phyloP scores from a whole-genome alignment of 768 basidiomycete genomes.

The Agaricus blazei region DNA sequence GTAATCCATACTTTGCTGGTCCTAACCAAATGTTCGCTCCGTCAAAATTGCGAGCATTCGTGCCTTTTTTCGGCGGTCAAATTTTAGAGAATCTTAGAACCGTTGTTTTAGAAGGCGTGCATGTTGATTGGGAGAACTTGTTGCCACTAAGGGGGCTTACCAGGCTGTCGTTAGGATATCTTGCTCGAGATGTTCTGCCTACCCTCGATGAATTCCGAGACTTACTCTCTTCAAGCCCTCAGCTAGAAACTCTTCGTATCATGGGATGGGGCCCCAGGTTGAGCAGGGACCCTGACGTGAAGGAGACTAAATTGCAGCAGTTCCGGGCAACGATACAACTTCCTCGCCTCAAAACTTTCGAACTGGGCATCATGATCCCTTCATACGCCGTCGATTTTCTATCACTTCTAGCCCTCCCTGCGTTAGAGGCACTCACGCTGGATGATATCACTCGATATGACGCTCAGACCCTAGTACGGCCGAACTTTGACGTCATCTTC shows the following conservation, averaged over 20 bases:
- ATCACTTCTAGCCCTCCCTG: constrained; percentile 26
- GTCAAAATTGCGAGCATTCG: constrained; percentile 26
- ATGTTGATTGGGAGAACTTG: constrained; percentile 46
- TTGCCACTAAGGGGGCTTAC: constrained; percentile 35
- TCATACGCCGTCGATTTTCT: constrained; percentile 20
- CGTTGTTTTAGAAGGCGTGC: constrained; percentile 50
- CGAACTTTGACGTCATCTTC: not conserved
- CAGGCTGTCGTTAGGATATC: constrained; percentile 49
- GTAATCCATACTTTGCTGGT: constrained; percentile 52
- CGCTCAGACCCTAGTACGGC: not conserved
- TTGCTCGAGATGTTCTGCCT: constrained; percentile 53
- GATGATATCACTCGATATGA: constrained; percentile 38
- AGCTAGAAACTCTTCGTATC: constrained; percentile 39
- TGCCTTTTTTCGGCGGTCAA: constrained; percentile 41
- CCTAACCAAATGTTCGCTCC: constrained; percentile 43
- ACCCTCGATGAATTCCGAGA: constrained; percentile 37
- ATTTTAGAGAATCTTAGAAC: constrained; percentile 25
- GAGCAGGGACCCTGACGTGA: constrained; percentile 6
- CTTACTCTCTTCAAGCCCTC: constrained; percentile 37
- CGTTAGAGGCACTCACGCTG: constrained; percentile 30
- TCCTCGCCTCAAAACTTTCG: constrained; percentile 30
- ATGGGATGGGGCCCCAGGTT: constrained; percentile 50
- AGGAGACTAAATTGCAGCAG: not conserved
- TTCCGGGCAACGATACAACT: constrained; percentile 21
- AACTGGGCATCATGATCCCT: constrained; percentile 28